Evolutionary conservation across 768 basidiomycete species (phyloP).

Genomic region (Rhizopogon salebrosus): DNA sequence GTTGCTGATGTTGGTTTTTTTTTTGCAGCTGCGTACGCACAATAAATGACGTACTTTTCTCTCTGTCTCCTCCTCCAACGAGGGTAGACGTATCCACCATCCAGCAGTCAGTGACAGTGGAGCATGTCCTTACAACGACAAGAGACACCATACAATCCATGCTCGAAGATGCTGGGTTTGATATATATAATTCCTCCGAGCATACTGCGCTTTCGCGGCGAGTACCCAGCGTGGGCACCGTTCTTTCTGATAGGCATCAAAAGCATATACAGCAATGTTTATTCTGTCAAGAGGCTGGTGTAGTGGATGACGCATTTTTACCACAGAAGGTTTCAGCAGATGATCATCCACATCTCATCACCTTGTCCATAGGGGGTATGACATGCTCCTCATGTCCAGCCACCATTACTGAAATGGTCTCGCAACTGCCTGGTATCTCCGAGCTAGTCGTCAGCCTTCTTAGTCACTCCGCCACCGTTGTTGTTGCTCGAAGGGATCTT

Average conservation of each 20-base stretch:
- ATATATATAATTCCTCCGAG: conserved; percentile 19
- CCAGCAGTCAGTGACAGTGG: conserved; percentile 38
- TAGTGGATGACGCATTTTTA: conserved; percentile 2
- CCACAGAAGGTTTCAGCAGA: background rate
- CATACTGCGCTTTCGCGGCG: background rate
- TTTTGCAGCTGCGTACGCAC: conserved; percentile 41
- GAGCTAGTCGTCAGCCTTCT: conserved; percentile 55
- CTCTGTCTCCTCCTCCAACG: conserved; percentile 33
- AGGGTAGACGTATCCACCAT: conserved; percentile 41
- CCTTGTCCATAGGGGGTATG: conserved; percentile 70
- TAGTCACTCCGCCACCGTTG: conserved; percentile 49
- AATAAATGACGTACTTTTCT: conserved; percentile 34
- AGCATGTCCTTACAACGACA: conserved; percentile 28
- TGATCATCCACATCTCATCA: conserved; percentile 27
- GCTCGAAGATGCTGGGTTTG: conserved; percentile 43
- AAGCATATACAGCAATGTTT: conserved; percentile 38
- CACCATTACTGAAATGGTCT: conserved; percentile 47
- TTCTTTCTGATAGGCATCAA: conserved; percentile 12
- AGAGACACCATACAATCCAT: conserved; percentile 27
- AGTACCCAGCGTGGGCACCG: conserved; percentile 3
- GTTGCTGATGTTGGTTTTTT: background rate
- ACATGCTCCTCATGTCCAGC: conserved; percentile 65
- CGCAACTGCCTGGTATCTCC: conserved; percentile 46
- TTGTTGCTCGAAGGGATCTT: conserved; percentile 31
- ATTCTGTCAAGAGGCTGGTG: conserved; percentile 31